Base-by-base conservation (phyloP, 805 yeast species). In the Myxozyma mucilagina region DNA sequence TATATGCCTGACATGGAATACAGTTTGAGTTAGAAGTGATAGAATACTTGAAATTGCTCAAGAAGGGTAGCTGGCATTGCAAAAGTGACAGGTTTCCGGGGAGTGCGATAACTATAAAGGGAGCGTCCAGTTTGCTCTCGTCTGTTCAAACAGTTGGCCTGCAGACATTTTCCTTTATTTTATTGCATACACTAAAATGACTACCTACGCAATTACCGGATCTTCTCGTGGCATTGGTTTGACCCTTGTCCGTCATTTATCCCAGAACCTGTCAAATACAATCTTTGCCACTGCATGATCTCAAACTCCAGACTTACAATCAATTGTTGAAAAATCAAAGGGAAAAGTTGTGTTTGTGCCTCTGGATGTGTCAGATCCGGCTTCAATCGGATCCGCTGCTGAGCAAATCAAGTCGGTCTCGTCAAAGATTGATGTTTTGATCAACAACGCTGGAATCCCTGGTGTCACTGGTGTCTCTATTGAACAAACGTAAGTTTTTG, bases 371-470 rank as follows among this genome's bases (percentile, higher is more conserved):
- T 14, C 16, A 5, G 44, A 41, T 41, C 44, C 16, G 44, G n/a
- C 29, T 7, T 48, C 52, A 24, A 6, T n/a, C 16, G 32, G 44
- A 45, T 18, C 29, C 14, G 51, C 44, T 14, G 44, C 44, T 9
- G 44, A 41, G 16, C 13, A 43, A 16, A 24, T 53, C 43, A 53
- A 53, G 39, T n/a, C 36, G 10, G 16, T 43, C 14, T 53, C 35
- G n/a, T 39, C 55, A 14, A 18, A 24, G 34, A 31, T 53, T 16
- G 57, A 53, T 36, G 57, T 53, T 11, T 39, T 53, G 20, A 44
- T 53, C 41, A 53, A 53, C 32, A 53, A 53, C 32, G 57, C 57
- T 9, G 57, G 57, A 8, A 45, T 44, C 31, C 16, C 38, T 18
- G 56, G 45, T 9, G 6, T 16, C 31, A 14, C 16, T 7, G 44